Percentiles rank a stretch among this genome's conserved stretches.
These are phyloP conservation scores for Teunomyces gatunensis DNA, from an alignment of 805 yeast genomes.

Conservation along the genomic window DNA sequence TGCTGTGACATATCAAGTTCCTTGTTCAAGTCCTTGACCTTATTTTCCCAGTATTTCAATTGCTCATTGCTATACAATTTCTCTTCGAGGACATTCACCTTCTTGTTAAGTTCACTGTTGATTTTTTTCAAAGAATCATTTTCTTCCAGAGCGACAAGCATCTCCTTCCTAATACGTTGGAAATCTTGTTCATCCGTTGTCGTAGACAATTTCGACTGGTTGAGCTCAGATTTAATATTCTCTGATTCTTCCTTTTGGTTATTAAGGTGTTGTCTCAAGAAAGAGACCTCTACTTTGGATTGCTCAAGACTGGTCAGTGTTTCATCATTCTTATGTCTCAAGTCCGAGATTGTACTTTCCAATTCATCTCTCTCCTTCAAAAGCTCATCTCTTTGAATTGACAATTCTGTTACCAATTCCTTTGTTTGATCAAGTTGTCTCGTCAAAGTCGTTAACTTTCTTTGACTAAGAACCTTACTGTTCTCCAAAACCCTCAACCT, in stretches of 20 bases:
- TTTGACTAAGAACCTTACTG: conserved; percentile 33
- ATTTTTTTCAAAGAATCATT: conserved; percentile 59
- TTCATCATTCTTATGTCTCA: conserved; percentile 27
- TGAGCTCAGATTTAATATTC: conserved; percentile 34
- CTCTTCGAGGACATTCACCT: conserved; percentile 46
- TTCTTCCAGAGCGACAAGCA: conserved; percentile 60
- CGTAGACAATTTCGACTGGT: conserved; percentile 26
- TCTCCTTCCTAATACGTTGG: conserved; percentile 44
- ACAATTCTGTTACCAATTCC: conserved; percentile 57
- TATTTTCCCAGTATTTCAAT: conserved; percentile 58
- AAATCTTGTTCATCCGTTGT: conserved; percentile 32
- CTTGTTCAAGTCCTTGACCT: conserved; percentile 51
- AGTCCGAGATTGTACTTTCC: conserved; percentile 28
- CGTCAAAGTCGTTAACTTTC: conserved; percentile 33
- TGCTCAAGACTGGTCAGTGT: conserved; percentile 21
- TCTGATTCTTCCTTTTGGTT: conserved; percentile 32
- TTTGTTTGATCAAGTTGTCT: conserved; percentile 57
- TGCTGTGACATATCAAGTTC: conserved; percentile 48
- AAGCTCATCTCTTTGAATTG: conserved; percentile 61
- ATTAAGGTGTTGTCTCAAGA: conserved; percentile 35
- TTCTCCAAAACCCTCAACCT: conserved; percentile 30
- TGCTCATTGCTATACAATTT: conserved; percentile 51
- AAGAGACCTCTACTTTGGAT: conserved; percentile 24
- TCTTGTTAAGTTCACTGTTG: conserved; percentile 48
- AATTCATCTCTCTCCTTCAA: conserved; percentile 34